Evolutionary conservation across 2,329 filamentous ascomycete genomes (phyloP).

Genomic region (Sclerotinia nivalis): DNA sequence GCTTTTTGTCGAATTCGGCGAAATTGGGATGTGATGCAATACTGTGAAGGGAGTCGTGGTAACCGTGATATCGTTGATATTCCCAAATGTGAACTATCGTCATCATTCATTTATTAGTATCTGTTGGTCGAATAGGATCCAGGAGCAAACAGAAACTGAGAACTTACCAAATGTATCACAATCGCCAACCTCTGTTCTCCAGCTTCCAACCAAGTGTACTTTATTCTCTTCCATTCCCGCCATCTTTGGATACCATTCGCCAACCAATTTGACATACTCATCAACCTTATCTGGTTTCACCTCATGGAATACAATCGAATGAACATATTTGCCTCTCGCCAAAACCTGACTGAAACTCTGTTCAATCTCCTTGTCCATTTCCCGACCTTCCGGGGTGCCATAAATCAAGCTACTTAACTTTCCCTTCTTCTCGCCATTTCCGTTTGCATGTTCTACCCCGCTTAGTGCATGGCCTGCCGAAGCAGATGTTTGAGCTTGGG

Average conservation of each 20-base stretch:
- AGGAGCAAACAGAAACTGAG: neutral
- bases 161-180: slow-evolving; percentile 89
- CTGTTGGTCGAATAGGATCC: neutral
- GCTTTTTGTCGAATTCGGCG: slow-evolving; percentile 76
- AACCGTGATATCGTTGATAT: slow-evolving; percentile 95
- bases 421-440: slow-evolving; percentile 66
- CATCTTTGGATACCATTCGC: slow-evolving; percentile 89
- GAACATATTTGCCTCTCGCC: slow-evolving; percentile 95
- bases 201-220: slow-evolving; percentile 94
- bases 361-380: slow-evolving; percentile 94
- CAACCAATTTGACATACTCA: slow-evolving; percentile 88
- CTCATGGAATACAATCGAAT: slow-evolving; percentile 94
- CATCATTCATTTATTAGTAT: slow-evolving; percentile 22
- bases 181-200: slow-evolving; percentile 96
- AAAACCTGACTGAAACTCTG: slow-evolving; percentile 93
- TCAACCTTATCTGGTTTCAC: slow-evolving; percentile 95
- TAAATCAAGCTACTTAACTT: slow-evolving; percentile 89
- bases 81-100: slow-evolving; percentile 97
- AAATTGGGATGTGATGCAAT: slow-evolving; percentile 85
- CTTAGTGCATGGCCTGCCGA: slow-evolving; percentile 57
- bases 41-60: slow-evolving; percentile 85
- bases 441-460: slow-evolving; percentile 58
- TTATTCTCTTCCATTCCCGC: slow-evolving; percentile 83
- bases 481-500: slow-evolving; percentile 40
- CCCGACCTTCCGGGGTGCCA: slow-evolving; percentile 90